Percentiles rank a stretch among this genome's conserved stretches.
Conservation (phyloP, 1,284 basidiomycete species). For the Entoloma clypeatum region DNA sequence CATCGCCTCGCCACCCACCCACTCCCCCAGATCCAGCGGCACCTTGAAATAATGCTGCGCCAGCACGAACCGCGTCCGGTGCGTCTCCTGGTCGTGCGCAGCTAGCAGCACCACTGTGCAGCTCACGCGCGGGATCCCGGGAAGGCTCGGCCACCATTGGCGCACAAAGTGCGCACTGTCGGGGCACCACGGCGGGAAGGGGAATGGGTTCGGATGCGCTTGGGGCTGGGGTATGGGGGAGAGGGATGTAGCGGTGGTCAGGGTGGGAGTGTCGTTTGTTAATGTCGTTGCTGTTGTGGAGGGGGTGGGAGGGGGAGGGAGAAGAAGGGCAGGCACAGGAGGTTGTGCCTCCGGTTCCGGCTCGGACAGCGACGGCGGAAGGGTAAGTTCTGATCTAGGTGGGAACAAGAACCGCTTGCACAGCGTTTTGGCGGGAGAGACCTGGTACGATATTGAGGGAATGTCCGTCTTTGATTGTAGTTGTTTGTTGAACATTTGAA, state of each 20-base stretch:
- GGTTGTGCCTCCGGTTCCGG: too few relatives aligned
- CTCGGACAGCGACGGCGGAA: too few relatives aligned
- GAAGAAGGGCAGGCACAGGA: too few relatives aligned
- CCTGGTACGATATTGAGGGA: constrained; percentile 34
- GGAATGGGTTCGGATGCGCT: constrained; percentile 48
- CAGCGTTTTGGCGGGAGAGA: constrained; percentile 31
- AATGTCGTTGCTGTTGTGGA: constrained; percentile 15
- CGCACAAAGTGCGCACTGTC: constrained; percentile 72
- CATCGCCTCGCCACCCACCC: constrained; percentile 21
- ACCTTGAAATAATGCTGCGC: constrained; percentile 74
- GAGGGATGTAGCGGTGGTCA: constrained; percentile 12
- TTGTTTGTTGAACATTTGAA: constrained; percentile 36
- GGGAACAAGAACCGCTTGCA: constrained; percentile 34
- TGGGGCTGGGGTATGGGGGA: constrained; percentile 9
- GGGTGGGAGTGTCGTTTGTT: constrained; percentile 19
- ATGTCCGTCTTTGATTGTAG: constrained; percentile 28
- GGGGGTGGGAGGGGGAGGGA: too few relatives aligned
- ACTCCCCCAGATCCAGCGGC: constrained; percentile 39
- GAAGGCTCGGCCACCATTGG: constrained; percentile 72
- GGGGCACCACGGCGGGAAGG: constrained; percentile 60
- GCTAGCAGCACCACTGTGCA: constrained; percentile 70
- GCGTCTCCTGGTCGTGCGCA: constrained; percentile 52
- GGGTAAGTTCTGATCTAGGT: constrained; percentile 10
- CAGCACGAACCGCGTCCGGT: constrained; percentile 59
- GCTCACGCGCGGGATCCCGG: constrained; percentile 56